These are phyloP conservation scores for Boletellus ananiceps DNA, from an alignment of 768 basidiomycete species.

Conservation along the genomic window DNA sequence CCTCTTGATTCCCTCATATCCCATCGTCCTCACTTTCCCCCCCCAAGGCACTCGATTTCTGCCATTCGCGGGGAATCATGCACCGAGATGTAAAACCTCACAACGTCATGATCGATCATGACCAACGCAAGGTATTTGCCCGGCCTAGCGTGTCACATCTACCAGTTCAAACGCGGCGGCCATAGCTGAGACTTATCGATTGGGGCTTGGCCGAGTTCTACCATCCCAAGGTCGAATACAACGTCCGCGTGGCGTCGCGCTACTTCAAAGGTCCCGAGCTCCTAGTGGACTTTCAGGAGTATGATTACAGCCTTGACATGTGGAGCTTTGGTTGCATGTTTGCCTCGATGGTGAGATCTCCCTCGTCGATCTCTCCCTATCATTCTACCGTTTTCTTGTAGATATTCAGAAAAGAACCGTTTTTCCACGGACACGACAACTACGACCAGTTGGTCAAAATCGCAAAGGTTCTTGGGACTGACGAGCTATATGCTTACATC, in stretches of 20 bases:
- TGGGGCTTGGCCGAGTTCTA: constrained; percentile 99
- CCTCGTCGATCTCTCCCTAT: neutral
- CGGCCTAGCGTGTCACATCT: constrained; percentile 5
- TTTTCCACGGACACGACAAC: constrained; percentile 99
- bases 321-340: constrained; percentile 99
- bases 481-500: constrained; percentile 87
- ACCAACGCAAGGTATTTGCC: constrained; percentile 76
- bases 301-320: constrained; percentile 97
- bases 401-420: constrained; percentile 99
- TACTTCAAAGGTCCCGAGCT: constrained; percentile 99
- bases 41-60: constrained; percentile 85
- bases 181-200: constrained; percentile 89
- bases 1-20: constrained; percentile 1
- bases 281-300: constrained; percentile 96
- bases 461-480: constrained; percentile 94
- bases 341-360: constrained; percentile 81
- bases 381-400: constrained; percentile 28
- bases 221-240: constrained; percentile 96
- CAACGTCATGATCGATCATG: constrained; percentile 99
- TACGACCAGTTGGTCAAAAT: constrained; percentile 99
- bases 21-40: neutral
- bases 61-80: constrained; percentile 99
- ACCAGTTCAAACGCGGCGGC: constrained; percentile 10
- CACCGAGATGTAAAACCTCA: constrained; percentile 98
- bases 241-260: constrained; percentile 93